Base-by-base conservation (phyloP, 176 grass and related monocot species). In the Ensete ventricosum region DNA sequence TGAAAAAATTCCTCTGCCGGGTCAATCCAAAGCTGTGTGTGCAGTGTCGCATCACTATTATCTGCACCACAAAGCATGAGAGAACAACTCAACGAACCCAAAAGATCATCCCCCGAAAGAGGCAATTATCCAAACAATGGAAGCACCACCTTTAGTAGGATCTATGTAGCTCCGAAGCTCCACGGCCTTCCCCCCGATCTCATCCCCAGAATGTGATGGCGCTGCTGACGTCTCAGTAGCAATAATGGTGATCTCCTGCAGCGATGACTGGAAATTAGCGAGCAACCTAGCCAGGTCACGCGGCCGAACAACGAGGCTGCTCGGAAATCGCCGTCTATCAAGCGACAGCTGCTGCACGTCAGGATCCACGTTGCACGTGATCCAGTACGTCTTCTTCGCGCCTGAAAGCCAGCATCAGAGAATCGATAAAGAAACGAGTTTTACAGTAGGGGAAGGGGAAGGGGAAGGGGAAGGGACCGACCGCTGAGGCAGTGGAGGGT, bases 1-100 rank as follows among this genome's bases (percentile, higher is more conserved):
- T 93, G 90, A 75, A 93, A 52, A 55, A 98, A 98, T 76, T 98
- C 94, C 76, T 98, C 94, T 13, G 43, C 53, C 49, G 90, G 90
- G 20, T 98, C 84, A 23, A 98, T 98, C 95, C 95, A 98, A 52
- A 98, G 73, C n/a, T 98, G 95, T 14, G 95, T 98, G 86, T 98
- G 90, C 80, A 98, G 50, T 72, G 87, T 87, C 8, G 84, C 81
- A 78, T 98, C 95, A 25, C 73, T 93, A 62, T 87, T 80, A 83
- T 98, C 95, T 98, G 81, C 78, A 74, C 77, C 14, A 64, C 14
- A 55, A 63, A 7, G 63, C 55, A 77, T 29, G 27, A 81, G 5
- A 78, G 13, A 82, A 75, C 23, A 25, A 76, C 64, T 53, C 23
- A 73, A 48, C 25, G 60, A 7, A 64, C 20, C 11, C 79, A 12